These are phyloP conservation scores for Pleurotus ostreatus DNA, from an alignment of 768 basidiomycete species.

Conservation along the genomic window DNA sequence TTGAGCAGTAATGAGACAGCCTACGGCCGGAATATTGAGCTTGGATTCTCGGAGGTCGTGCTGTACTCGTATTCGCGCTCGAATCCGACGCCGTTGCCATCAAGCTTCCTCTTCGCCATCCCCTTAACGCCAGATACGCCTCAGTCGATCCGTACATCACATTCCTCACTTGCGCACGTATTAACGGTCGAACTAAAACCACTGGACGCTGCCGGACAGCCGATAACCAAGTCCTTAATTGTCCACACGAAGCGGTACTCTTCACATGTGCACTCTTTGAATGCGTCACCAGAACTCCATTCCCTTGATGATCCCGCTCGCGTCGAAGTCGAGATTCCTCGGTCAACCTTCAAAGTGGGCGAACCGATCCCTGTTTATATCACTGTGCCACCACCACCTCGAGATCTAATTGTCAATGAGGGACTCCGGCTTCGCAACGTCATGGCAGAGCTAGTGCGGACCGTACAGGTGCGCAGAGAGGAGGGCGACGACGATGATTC, in stretches of 20 bases:
- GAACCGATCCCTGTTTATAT: constrained; percentile 80
- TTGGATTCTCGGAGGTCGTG: constrained; percentile 51
- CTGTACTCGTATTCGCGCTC: constrained; percentile 43
- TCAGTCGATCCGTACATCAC: constrained; percentile 73
- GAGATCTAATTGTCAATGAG: constrained; percentile 61
- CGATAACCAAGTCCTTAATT: constrained; percentile 50
- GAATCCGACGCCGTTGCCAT: constrained; percentile 41
- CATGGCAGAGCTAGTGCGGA: constrained; percentile 71
- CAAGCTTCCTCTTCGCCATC: constrained; percentile 76
- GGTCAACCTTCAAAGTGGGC: constrained; percentile 64
- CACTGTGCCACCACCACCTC: constrained; percentile 71
- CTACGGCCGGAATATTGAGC: constrained; percentile 61
- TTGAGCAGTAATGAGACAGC: constrained; percentile 66
- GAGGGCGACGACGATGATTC: constrained; percentile 34
- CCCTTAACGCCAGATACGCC: constrained; percentile 78
- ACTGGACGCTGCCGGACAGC: constrained; percentile 28
- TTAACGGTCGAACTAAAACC: constrained; percentile 67
- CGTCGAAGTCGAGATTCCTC: constrained; percentile 67
- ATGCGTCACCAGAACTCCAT: constrained; percentile 56
- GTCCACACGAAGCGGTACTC: constrained; percentile 77
- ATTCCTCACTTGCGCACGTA: constrained; percentile 68
- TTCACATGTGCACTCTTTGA: constrained; percentile 54
- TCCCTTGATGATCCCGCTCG: constrained; percentile 58
- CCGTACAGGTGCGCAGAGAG: constrained; percentile 51
- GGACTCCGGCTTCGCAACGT: constrained; percentile 79